Evolutionary conservation across 257 asterid genomes (phyloP).

Genomic region (Agastache rugosa): DNA sequence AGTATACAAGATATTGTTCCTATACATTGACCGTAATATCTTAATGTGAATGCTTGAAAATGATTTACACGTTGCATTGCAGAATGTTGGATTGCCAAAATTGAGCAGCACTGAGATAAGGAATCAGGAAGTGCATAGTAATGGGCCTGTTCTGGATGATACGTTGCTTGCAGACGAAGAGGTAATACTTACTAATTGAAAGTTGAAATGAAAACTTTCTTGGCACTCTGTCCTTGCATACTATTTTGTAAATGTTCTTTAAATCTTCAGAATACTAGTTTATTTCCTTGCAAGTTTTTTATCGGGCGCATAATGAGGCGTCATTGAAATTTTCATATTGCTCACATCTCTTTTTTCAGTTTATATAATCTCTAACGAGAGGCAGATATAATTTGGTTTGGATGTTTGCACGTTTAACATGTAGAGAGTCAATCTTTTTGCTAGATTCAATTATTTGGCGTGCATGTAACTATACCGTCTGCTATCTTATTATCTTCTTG

Average conservation of each 20-base stretch:
- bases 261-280: not conserved
- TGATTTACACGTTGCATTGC: conserved; percentile 28
- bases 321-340: not conserved
- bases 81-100: conserved; percentile 87
- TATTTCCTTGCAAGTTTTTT: not conserved
- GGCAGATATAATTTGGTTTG: not conserved
- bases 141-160: conserved; percentile 97
- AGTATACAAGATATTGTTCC: conserved; percentile 37
- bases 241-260: not conserved
- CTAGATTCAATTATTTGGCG: not conserved
- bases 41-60: conserved; percentile 19
- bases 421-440: not conserved
- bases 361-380: not conserved
- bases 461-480: not conserved
- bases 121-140: conserved; percentile 90
- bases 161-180: conserved; percentile 73
- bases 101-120: conserved; percentile 91
- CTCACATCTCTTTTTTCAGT: too few species aligned
- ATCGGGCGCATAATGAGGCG: too few species aligned
- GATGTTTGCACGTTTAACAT: not conserved
- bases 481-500: conserved; percentile 16
- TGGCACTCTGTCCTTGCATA: not conserved
- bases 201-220: conserved; percentile 9
- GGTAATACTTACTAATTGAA: conserved; percentile 48
- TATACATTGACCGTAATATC: conserved; percentile 20